Evolutionary conservation across 371 early-diverging fungal species (phyloP), one percentile per base, ranked within the genome.

Genomic region (Apophysomyces trapeziformis): DNA sequence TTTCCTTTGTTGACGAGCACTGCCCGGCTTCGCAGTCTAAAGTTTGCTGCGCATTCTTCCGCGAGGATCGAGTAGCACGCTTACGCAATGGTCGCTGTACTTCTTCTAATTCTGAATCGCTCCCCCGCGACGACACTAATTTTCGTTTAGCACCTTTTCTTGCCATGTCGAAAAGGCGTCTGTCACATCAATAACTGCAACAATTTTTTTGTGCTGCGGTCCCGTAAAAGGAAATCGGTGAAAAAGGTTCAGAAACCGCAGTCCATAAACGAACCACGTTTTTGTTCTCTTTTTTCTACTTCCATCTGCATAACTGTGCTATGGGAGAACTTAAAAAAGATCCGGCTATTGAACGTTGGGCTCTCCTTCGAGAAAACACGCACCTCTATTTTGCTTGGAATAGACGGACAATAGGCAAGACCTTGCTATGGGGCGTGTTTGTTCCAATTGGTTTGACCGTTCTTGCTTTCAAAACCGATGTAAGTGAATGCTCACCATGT

Each of bases 261-360:
- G 47, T 47, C 47, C 47, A 47, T 18, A 11, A 7, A 16, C 11
- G 16, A 47, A 47, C 47, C 47, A 14, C 18, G 16, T 16, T 18
- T 18, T 5, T 47, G 7, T 16, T 47, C 7, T 16, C n/a, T 47
- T 47, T n/a, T n/a, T 47, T 47, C 14, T 5, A 1, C 14, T 43
- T 18, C 21, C 47, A 47, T 47, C 47, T 11, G n/a, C n/a, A n/a
- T n/a, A 13, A 9, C 16, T 47, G 11, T 38, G 32, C 54, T 14
- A 68, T 68, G 68, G 68, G 64, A 38, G 78, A 75, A 63, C 66
- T 78, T 36, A 72, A 73, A 58, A 36, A 68, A 54, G 86, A 86
- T 72, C 85, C 85, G 54, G 84, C 85, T 57, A 72, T 86, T 67
- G 86, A 86, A 63, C 74, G 79, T 68, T 86, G 86, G 86, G 80